phyloP scores from a whole-genome alignment of 768 basidiomycete genomes.

The Coprinopsis cinerea region DNA sequence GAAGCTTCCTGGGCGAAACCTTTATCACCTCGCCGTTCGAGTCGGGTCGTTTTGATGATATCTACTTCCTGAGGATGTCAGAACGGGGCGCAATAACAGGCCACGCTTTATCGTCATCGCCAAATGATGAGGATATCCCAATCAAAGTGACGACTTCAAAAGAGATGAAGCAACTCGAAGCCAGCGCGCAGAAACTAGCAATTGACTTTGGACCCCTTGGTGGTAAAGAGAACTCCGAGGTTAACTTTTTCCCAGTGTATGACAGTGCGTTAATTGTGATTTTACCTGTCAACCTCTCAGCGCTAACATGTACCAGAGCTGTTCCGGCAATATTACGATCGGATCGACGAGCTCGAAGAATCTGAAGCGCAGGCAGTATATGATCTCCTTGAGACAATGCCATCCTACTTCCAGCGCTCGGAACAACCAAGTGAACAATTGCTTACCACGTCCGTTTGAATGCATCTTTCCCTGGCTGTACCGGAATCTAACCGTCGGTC shows the following conservation, averaged over 20 bases:
- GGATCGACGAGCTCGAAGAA: constrained; percentile 23
- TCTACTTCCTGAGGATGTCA: constrained; percentile 42
- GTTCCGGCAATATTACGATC: constrained; percentile 25
- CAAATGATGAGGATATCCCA: constrained; percentile 11
- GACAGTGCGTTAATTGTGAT: constrained; percentile 36
- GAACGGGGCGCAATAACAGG: constrained; percentile 38
- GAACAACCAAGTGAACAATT: constrained; percentile 46
- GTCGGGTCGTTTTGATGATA: neutral
- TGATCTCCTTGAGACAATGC: constrained; percentile 47
- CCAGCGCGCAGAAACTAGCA: constrained; percentile 18
- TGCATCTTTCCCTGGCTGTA: neutral
- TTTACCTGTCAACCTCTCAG: neutral
- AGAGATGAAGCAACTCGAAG: constrained; percentile 33
- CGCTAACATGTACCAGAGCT: constrained; percentile 26
- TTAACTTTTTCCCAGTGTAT: constrained; percentile 50
- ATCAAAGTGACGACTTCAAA: constrained; percentile 17
- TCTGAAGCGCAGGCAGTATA: constrained; percentile 36
- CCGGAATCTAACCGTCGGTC: neutral
- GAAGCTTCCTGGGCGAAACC: neutral
- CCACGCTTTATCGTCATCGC: constrained; percentile 28
- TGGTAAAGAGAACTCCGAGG: constrained; percentile 35
- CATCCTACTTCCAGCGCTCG: constrained; percentile 49
- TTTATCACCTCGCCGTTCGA: constrained; percentile 26
- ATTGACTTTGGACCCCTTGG: constrained; percentile 40
- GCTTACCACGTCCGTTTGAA: constrained; percentile 53